Percentiles rank a stretch among this genome's conserved stretches.
Evolutionary conservation across 306 rosid species (phyloP).

Genomic region (Fagus crenata): DNA sequence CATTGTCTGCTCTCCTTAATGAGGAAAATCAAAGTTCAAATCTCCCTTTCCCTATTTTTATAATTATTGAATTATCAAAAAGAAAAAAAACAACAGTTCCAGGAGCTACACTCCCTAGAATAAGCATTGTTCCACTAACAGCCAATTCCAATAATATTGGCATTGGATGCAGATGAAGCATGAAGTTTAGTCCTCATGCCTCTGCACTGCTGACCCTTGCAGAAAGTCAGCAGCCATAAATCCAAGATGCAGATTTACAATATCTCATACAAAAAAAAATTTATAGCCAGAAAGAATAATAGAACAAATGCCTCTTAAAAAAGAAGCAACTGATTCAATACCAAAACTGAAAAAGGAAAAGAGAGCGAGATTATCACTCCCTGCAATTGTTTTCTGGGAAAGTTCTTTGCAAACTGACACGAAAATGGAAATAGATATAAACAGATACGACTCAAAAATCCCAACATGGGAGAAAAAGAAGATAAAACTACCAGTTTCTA

Average conservation of each 20-base stretch:
- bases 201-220: no score
- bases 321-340: background rate
- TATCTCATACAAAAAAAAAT: background rate
- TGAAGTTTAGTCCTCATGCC: no score
- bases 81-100: background rate
- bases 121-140: background rate
- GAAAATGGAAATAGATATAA: conserved; percentile 28
- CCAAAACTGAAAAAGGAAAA: background rate
- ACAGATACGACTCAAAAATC: conserved; percentile 53
- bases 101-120: background rate
- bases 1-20: no score
- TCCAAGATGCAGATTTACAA: background rate
- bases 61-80: no score
- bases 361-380: background rate
- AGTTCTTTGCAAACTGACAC: background rate
- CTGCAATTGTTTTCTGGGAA: background rate
- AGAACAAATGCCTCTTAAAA: background rate
- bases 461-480: conserved; percentile 31
- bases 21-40: no score
- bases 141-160: background rate
- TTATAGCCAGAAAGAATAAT: background rate
- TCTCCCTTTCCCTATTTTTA: no score
- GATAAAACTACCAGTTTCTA: conserved; percentile 35
- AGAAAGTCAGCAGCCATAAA: background rate
- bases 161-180: no score